Percentiles rank a stretch among this genome's conserved stretches.
phyloP scores from a whole-genome alignment of 2,329 filamentous ascomycete species.

The Tolypocladium ophioglossoides region DNA sequence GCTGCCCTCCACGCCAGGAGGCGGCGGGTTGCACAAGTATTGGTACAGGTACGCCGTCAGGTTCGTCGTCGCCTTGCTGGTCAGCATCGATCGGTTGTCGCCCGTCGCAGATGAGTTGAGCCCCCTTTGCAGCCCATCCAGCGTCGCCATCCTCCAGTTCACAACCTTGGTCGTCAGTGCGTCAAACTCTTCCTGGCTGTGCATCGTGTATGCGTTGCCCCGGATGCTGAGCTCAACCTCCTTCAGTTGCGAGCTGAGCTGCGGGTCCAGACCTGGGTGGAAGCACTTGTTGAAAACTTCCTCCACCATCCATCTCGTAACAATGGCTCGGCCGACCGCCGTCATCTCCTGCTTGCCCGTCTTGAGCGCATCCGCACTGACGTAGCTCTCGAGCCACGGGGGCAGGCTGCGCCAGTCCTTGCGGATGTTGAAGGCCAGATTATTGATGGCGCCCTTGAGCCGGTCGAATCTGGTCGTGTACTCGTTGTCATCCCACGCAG shows the following conservation, averaged over 20 bases:
- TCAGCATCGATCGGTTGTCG: constrained; percentile 58
- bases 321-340: constrained; percentile 78
- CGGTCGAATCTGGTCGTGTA: constrained; percentile 83
- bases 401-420: constrained; percentile 87
- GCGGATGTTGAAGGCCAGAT: constrained; percentile 89
- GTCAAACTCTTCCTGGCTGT: constrained; percentile 78
- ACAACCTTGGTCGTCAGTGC: constrained; percentile 79
- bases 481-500: constrained; percentile 89
- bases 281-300: constrained; percentile 89
- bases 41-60: constrained; percentile 61
- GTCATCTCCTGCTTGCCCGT: constrained; percentile 98
- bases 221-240: constrained; percentile 81
- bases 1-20: constrained; percentile 74
- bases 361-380: constrained; percentile 75
- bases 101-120: constrained; percentile 55
- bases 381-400: constrained; percentile 64
- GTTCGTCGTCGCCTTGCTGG: constrained; percentile 56
- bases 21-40: constrained; percentile 66
- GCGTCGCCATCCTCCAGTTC: constrained; percentile 84
- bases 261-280: constrained; percentile 73
- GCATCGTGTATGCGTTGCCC: constrained; percentile 59
- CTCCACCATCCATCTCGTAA: constrained; percentile 82
- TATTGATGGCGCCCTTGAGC: constrained; percentile 86
- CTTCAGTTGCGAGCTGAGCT: constrained; percentile 71
- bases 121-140: constrained; percentile 73